Evolutionary conservation across 371 early-diverging fungal genomes (phyloP), one percentile per base, ranked within the genome.

Genomic region (Mucor circinelloides): DNA sequence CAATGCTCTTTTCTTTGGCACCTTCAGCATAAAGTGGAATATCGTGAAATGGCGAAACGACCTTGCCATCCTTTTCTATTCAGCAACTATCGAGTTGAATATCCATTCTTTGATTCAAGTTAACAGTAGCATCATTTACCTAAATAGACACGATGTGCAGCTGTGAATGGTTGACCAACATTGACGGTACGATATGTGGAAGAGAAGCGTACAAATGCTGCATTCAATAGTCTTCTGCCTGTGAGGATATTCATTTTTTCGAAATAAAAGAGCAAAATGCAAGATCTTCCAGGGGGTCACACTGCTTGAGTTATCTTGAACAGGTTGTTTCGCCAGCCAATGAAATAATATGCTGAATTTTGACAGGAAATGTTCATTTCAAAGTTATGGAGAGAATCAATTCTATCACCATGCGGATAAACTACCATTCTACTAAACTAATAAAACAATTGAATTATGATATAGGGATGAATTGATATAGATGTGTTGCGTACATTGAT

Each of bases 11-110:
- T 58, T 91, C 90, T 46, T 46, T 46, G 10, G 10, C 21, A 10
- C 21, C 46, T 46, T 96, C 89, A 58, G 93, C 93, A 75, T 89
- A 93, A n/a, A 98, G 86, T 17, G 99, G 99, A 78, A 99, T 96
- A 83, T 99, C 99, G 85, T 99, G 99, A 86, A 99, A 99, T 48
- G 99, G 95, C 27, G 99, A 99, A 67, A 99, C 84, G 15, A 85
- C 72, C 21, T 72, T 73, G 46, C 91, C 92, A 67, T 92, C 81
- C 76, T 86, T 88, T 81, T 89, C 89, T 90, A 74, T 25, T 17
- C 17, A 40, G 38, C 9, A 55, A 56, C 3, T 8, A 19, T 21
- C 46, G 15, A n/a, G 6, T 19, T 63, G 12, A 55, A 28, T 54
- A 17, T 21, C 0, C n/a, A n/a, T n/a, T n/a, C n/a, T n/a, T n/a